Evolutionary conservation across 2,329 filamentous ascomycete genomes (phyloP), one percentile per base, ranked within the genome.

Genomic region (Geosmithia putterillii): DNA sequence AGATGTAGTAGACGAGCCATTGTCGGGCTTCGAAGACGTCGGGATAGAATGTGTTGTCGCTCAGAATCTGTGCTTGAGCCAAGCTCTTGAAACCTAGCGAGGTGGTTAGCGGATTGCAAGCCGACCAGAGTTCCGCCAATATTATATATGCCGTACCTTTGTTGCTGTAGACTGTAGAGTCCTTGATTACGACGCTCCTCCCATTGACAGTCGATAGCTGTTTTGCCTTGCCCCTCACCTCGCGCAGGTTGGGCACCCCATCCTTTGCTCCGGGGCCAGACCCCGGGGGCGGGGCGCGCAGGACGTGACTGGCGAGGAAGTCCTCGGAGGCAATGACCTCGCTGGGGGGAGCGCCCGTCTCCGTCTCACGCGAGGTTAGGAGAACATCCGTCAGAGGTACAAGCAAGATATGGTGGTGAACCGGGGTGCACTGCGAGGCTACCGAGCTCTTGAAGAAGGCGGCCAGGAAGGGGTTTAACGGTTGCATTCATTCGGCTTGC

Each of bases 401-500:
- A 42, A 98, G 82, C 45, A 98, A 77, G 55, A 98, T 80, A 71
- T 96, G 86, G 63, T 94, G 86, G 64, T 92, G 84, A 51, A 88
- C 76, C 44, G 92, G 89, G 50, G 82, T 79, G 73, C 92, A 96
- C 80, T 96, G 90, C 57, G 83, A 73, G 54, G 85, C 83, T 60
- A 95, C 76, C 63, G 86, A 81, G 77, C 88, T 96, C 72, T 87
- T 88, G 76, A 95, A 95, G 80, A 98, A 96, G 74, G 90, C 88
- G 73, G 86, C 83, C 65, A 98, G 76, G 69, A 95, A 96, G 64
- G 92, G 92, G 70, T 98, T 98, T 81, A 96, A 76, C 71, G 92
- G 87, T 82, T 89, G 89, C 89, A 95, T 95, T 65, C 62, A 64
- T 58, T 63, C 62, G 60, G 53, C 57, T 60, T 55, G 49, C 44